These are phyloP conservation scores for Penicillium simplicissimum DNA, from an alignment of 495 filamentous ascomycete species.

Conservation along the genomic window DNA sequence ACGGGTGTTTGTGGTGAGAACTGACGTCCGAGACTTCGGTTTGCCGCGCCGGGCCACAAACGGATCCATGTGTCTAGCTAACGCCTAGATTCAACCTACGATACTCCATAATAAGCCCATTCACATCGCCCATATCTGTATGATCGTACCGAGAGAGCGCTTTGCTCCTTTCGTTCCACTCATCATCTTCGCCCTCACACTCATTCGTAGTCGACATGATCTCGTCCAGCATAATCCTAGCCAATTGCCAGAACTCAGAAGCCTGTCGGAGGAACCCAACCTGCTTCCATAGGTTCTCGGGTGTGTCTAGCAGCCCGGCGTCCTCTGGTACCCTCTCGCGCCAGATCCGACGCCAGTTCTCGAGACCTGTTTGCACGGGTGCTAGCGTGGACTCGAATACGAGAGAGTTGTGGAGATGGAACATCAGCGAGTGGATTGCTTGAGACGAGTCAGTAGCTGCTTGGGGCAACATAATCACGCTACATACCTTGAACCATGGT, in stretches of 20 bases:
- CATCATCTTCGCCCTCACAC: constrained; percentile 2
- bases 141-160: constrained; percentile 25
- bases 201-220: constrained; percentile 15
- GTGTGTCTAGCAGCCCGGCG: constrained; percentile 18
- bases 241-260: constrained; percentile 35
- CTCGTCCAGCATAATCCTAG: constrained; percentile 25
- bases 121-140: constrained; percentile 34
- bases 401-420: constrained; percentile 32
- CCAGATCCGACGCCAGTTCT: constrained; percentile 34
- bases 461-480: not conserved
- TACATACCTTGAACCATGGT: constrained; percentile 28
- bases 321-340: constrained; percentile 27
- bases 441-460: not conserved
- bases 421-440: constrained; percentile 34
- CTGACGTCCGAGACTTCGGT: no score
- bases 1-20: no score
- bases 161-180: not conserved
- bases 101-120: constrained; percentile 36
- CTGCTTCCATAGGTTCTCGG: constrained; percentile 30
- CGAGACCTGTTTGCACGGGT: constrained; percentile 29
- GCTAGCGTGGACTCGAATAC: constrained; percentile 30
- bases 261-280: constrained; percentile 29
- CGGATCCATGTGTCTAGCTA: not conserved
- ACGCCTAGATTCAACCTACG: constrained; percentile 27
- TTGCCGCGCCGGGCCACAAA: no score